phyloP scores from a whole-genome alignment of 1,284 basidiomycete genomes.

The Ustilago hordei region DNA sequence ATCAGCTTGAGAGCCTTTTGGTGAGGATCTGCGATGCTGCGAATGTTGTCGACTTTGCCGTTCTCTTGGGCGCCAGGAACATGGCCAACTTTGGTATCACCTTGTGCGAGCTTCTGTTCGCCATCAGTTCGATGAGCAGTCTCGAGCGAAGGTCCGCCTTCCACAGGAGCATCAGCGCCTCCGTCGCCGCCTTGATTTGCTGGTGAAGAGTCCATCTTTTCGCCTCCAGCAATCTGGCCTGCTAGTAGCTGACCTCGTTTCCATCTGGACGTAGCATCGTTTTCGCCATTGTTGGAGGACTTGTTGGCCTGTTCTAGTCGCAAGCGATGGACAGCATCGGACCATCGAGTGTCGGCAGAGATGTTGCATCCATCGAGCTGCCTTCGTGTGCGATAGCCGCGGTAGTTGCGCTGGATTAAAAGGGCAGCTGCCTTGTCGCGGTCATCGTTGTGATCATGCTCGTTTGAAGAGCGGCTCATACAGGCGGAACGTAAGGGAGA shows the following conservation, averaged over 20 bases:
- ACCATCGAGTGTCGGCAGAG: constrained; percentile 58
- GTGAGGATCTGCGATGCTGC: constrained; percentile 48
- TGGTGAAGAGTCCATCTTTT: constrained; percentile 33
- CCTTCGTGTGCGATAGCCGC: constrained; percentile 54
- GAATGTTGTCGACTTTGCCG: constrained; percentile 63
- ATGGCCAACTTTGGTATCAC: constrained; percentile 52
- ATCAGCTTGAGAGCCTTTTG: constrained; percentile 53
- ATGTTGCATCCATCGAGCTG: constrained; percentile 56
- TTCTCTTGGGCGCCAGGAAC: constrained; percentile 58
- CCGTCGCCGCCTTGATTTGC: constrained; percentile 23
- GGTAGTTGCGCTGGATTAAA: constrained; percentile 60
- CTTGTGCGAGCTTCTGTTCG: constrained; percentile 27
- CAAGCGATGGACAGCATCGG: constrained; percentile 52
- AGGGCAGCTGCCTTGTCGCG: constrained; percentile 46
- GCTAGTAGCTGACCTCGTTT: constrained; percentile 58
- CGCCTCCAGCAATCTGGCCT: constrained; percentile 49
- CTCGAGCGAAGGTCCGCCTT: constrained; percentile 49
- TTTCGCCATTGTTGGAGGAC: constrained; percentile 41
- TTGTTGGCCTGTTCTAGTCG: constrained; percentile 54
- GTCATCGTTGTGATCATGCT: constrained; percentile 42
- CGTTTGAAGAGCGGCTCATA: constrained; percentile 3
- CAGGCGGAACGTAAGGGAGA: no score
- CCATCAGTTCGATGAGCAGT: constrained; percentile 10
- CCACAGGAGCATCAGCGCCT: constrained; percentile 29
- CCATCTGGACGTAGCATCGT: constrained; percentile 53